These are phyloP conservation scores for Oryza brachyantha DNA, from an alignment of 176 grass and related monocot genomes.

Conservation along the genomic window DNA sequence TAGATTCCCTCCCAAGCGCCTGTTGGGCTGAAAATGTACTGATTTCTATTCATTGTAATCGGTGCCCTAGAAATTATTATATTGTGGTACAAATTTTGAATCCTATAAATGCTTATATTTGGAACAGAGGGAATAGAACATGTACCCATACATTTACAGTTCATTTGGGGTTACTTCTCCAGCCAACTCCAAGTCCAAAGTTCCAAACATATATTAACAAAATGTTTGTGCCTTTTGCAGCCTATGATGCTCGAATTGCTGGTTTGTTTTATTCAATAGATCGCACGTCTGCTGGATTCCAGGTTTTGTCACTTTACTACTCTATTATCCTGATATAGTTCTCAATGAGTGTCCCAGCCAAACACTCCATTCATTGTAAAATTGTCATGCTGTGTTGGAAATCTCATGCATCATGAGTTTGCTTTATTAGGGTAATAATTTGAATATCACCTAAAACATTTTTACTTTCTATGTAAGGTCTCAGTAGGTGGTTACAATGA, in stretches of 20 bases:
- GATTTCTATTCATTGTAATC: no score
- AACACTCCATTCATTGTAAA: background rate
- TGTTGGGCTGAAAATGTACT: no score
- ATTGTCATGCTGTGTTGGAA: background rate
- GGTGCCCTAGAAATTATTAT: no score
- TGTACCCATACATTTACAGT: constrained; percentile 8
- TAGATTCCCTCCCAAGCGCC: no score
- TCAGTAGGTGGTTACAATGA: constrained; percentile 80
- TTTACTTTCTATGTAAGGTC: constrained; percentile 48
- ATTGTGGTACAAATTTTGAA: no score
- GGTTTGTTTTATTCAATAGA: constrained; percentile 79
- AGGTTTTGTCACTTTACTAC: constrained; percentile 45
- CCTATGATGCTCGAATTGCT: constrained; percentile 84
- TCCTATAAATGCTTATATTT: no score
- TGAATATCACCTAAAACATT: constrained; percentile 1
- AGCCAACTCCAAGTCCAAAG: constrained; percentile 22
- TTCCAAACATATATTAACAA: constrained; percentile 1
- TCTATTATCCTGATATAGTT: constrained; percentile 5
- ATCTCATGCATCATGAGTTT: constrained; percentile 17
- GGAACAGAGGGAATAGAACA: no score
- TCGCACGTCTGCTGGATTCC: constrained; percentile 61
- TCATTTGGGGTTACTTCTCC: background rate
- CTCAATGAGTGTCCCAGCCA: constrained; percentile 8
- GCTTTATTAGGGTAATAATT: background rate
- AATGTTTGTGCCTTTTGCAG: constrained; percentile 48